These are phyloP conservation scores for Candida michaelii DNA, from an alignment of 805 yeast genomes.

Conservation along the genomic window DNA sequence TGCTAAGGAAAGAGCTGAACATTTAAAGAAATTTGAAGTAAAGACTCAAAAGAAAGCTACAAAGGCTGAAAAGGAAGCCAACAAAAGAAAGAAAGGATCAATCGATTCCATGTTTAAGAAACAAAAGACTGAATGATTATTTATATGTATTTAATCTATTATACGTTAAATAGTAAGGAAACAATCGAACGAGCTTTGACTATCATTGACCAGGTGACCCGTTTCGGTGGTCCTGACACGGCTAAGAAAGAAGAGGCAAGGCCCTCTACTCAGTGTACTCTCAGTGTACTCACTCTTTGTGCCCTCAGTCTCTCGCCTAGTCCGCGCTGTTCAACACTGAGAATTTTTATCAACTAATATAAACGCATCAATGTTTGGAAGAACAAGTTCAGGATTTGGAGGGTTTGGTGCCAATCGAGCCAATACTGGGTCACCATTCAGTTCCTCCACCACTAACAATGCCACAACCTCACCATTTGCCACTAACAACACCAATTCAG, in stretches of 20 bases:
- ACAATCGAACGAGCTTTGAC: too few species aligned
- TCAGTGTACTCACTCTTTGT: too few species aligned
- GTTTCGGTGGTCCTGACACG: too few species aligned
- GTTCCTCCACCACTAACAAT: conserved; percentile 23
- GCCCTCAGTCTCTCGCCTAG: neutral
- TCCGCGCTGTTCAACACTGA: too few species aligned
- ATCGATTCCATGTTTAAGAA: conserved; percentile 15
- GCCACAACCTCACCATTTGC: conserved; percentile 39
- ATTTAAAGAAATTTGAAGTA: conserved; percentile 60
- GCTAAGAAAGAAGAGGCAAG: too few species aligned
- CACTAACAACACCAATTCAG: conserved; percentile 18
- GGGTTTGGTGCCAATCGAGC: conserved; percentile 37
- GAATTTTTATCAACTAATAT: conserved; percentile 2
- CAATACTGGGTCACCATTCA: conserved; percentile 37
- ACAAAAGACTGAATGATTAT: neutral
- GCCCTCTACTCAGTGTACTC: too few species aligned
- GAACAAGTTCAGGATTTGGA: conserved; percentile 52
- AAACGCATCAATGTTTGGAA: conserved; percentile 44
- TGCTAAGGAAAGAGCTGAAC: conserved; percentile 66
- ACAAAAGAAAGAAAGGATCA: conserved; percentile 10
- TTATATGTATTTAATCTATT: too few species aligned
- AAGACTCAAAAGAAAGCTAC: conserved; percentile 34
- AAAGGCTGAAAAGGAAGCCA: conserved; percentile 2
- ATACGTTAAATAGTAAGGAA: too few species aligned
- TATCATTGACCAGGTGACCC: too few species aligned